A percentile compares a stretch with the other conserved stretches of the same genome.
These are phyloP conservation scores for Chrysochromulina tobinii DNA, from an alignment of 78 protist genomes.

Conservation along the genomic window DNA sequence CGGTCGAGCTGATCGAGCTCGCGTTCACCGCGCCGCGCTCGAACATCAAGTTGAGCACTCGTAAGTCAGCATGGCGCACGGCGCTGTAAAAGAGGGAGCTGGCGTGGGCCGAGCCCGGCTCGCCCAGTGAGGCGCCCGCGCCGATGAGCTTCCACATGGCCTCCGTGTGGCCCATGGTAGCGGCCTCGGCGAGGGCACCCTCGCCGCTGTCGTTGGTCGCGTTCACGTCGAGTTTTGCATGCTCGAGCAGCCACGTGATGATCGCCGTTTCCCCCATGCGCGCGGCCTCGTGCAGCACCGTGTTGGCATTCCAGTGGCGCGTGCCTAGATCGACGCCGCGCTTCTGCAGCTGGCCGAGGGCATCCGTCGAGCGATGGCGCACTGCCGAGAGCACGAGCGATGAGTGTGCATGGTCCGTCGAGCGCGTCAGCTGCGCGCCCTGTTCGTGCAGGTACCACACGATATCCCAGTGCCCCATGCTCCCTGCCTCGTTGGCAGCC, in stretches of 20 bases:
- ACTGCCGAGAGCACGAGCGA: background rate
- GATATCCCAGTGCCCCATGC: background rate
- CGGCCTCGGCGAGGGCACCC: no score
- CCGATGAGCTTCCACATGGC: no score
- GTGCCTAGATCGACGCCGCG: background rate
- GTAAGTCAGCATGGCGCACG: no score
- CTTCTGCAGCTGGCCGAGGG: background rate
- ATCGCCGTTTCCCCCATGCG: background rate
- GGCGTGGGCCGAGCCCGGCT: no score
- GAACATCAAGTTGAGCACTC: no score
- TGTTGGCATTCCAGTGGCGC: background rate
- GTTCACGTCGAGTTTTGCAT: no score
- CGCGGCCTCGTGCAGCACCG: slow-evolving; percentile 1
- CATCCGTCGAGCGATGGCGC: background rate
- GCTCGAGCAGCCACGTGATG: background rate
- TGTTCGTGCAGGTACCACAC: background rate
- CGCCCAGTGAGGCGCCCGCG: no score
- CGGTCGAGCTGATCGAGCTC: no score
- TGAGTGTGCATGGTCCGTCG: background rate
- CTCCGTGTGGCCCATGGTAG: no score
- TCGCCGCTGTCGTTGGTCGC: no score
- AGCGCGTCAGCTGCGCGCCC: background rate
- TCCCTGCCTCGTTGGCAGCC: background rate
- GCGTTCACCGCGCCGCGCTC: no score
- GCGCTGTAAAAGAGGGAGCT: no score